These are phyloP conservation scores for Groenewaldozyma auringiensis DNA, from an alignment of 1,139 yeast species.

Conservation along the genomic window DNA sequence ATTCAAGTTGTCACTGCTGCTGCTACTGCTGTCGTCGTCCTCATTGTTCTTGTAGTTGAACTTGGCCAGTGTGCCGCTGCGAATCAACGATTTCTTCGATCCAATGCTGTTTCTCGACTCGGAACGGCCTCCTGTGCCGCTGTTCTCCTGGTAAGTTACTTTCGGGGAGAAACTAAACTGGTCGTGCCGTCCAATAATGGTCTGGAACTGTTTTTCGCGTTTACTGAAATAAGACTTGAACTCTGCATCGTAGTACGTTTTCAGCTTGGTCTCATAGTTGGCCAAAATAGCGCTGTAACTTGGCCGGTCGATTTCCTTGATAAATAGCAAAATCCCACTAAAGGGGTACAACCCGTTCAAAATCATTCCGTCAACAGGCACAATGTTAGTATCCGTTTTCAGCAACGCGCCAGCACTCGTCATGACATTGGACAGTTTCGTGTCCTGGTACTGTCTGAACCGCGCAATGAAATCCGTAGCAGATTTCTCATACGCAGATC, in stretches of 20 bases:
- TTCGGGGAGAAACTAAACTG: conserved; percentile 17
- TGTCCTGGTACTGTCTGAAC: conserved; percentile 41
- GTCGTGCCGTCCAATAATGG: conserved; percentile 16
- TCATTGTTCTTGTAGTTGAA: conserved; percentile 5
- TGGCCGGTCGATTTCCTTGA: conserved; percentile 45
- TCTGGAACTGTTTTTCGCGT: conserved; percentile 21
- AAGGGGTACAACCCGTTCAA: conserved; percentile 38
- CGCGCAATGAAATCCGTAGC: conserved; percentile 46
- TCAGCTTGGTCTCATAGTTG: conserved; percentile 24
- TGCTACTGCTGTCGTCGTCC: not conserved
- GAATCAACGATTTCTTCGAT: conserved; percentile 22
- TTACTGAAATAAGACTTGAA: conserved; percentile 27
- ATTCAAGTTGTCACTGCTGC: not conserved
- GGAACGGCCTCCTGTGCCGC: not conserved
- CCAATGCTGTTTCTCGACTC: conserved; percentile 2
- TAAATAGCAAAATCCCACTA: conserved; percentile 57
- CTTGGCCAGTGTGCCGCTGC: conserved; percentile 29
- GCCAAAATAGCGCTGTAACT: conserved; percentile 37
- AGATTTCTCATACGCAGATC: conserved; percentile 52
- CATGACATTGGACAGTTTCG: conserved; percentile 35
- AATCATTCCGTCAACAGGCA: conserved; percentile 15
- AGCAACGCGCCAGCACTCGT: not conserved
- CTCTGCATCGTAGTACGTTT: conserved; percentile 23
- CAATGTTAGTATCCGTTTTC: conserved; percentile 15
- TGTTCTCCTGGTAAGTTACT: not conserved